Evolutionary conservation across 352 stramenopile species (phyloP), one percentile per base, ranked within the genome.

Genomic region (Pilasporangium apinafurcum): DNA sequence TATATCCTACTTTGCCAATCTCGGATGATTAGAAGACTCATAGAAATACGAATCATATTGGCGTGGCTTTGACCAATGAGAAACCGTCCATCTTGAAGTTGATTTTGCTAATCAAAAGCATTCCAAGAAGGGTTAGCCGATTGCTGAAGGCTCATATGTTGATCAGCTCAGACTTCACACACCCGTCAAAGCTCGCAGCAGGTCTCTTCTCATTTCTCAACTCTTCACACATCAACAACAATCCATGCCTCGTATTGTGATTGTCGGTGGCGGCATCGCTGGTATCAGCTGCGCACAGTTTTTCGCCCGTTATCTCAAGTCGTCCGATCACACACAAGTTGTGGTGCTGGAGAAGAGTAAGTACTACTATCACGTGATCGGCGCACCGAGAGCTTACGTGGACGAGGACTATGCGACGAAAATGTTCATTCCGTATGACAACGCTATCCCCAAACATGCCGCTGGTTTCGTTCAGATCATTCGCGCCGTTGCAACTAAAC

Each of bases 281-380:
- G 65, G 65, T 14, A 53, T 78, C 31, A 53, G 49, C 22, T 58
- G 45, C 10, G 62, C 59, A 5, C 55, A 78, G 50, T 48, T 47
- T 1, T 40, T 78, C 1, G 58, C 58, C 16, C 59, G 45, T 21
- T 37, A 18, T 14, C 49, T 77, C 27, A 51, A 34, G 0, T 9
- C 40, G 0, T 37, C 44, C 6, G 56, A 68, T 49, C 44, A 66
- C 0, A 54, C 47, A 1, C 41, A 68, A 29, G 59, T 75, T 17
- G 36, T 71, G 2, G 9, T 78, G 13, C 30, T 78, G 2, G 65
- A 78, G 35, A 68, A 72, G 39, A 65, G 50, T n/a, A 39, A 54
- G 20, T 68, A 53, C 45, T 65, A 48, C 14, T 75, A 61, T 35
- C 62, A 78, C 39, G 53, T 42, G 14, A 47, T 78, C 8, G 59